Evolutionary conservation across 495 filamentous ascomycete species (phyloP).

Genomic region (Cryomyces minteri): DNA sequence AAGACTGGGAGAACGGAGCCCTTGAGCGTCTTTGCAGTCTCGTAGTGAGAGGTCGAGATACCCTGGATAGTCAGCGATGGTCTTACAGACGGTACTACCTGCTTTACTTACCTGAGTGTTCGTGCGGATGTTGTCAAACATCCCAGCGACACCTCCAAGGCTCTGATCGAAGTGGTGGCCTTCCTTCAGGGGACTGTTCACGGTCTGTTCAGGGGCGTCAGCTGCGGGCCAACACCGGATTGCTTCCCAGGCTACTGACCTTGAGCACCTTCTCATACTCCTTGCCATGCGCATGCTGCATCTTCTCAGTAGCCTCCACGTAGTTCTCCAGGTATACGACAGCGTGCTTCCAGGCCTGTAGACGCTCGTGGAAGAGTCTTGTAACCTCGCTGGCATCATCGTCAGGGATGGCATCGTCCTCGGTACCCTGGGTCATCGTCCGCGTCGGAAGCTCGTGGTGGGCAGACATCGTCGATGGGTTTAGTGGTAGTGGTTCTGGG

Average conservation of each 20-base stretch:
- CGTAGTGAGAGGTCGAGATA: slow-evolving; percentile 67
- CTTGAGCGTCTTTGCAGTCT: slow-evolving; percentile 77
- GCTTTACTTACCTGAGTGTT: slow-evolving; percentile 54
- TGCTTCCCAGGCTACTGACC: slow-evolving; percentile 23
- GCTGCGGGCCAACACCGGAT: background rate
- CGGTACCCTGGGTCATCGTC: slow-evolving; percentile 11
- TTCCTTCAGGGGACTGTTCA: slow-evolving; percentile 69
- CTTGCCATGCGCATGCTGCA: slow-evolving; percentile 69
- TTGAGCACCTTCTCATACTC: slow-evolving; percentile 92
- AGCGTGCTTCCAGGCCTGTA: slow-evolving; percentile 91
- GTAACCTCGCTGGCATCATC: slow-evolving; percentile 51
- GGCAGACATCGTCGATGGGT: slow-evolving; percentile 1
- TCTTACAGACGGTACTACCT: background rate
- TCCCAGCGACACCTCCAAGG: slow-evolving; percentile 62
- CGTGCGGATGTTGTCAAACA: slow-evolving; percentile 82
- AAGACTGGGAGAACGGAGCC: slow-evolving; percentile 68
- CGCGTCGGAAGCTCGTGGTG: slow-evolving; percentile 10
- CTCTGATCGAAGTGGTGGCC: slow-evolving; percentile 82
- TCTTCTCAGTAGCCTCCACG: slow-evolving; percentile 61
- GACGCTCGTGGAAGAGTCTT: slow-evolving; percentile 58
- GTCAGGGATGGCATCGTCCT: slow-evolving; percentile 54
- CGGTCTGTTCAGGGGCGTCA: slow-evolving; percentile 33
- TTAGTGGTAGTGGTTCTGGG: background rate
- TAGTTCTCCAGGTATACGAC: slow-evolving; percentile 84
- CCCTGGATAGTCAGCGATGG: slow-evolving; percentile 26